Evolutionary conservation across 106 monocot genomes (phyloP).

Genomic region (Acorus gramineus): DNA sequence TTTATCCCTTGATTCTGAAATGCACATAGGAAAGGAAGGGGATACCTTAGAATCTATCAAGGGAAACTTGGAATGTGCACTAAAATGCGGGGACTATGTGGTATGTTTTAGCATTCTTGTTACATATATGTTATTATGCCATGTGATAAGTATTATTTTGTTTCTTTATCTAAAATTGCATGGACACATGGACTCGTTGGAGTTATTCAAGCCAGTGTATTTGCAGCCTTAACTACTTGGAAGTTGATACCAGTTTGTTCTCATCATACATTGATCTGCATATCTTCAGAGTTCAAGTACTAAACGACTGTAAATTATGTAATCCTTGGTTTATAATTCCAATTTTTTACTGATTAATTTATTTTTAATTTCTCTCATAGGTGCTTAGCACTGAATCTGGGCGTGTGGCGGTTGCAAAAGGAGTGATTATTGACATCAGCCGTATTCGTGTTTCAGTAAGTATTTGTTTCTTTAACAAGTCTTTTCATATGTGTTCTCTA

Average conservation of each 20-base stretch:
- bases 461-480: background rate
- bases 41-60: conserved; percentile 7
- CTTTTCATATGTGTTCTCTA: background rate
- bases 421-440: conserved; percentile 50
- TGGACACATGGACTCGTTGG: too few species aligned
- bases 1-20: conserved; percentile 4
- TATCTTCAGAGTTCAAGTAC: too few species aligned
- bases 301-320: too few species aligned
- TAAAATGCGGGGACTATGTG: conserved; percentile 87
- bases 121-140: background rate
- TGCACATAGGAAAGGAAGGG: conserved; percentile 2
- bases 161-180: too few species aligned
- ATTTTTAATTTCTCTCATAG: conserved; percentile 19
- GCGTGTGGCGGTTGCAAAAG: conserved; percentile 61
- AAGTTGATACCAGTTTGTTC: too few species aligned
- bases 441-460: conserved; percentile 48
- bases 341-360: background rate
- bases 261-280: too few species aligned
- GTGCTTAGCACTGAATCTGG: conserved; percentile 77
- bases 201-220: too few species aligned
- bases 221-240: too few species aligned
- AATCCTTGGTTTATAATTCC: too few species aligned
- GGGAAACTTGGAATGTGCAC: conserved; percentile 32
- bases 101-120: conserved; percentile 20
- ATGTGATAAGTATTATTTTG: too few species aligned